phyloP scores from a whole-genome alignment of 2,329 filamentous ascomycete genomes.

The Rosellinia necatrix region DNA sequence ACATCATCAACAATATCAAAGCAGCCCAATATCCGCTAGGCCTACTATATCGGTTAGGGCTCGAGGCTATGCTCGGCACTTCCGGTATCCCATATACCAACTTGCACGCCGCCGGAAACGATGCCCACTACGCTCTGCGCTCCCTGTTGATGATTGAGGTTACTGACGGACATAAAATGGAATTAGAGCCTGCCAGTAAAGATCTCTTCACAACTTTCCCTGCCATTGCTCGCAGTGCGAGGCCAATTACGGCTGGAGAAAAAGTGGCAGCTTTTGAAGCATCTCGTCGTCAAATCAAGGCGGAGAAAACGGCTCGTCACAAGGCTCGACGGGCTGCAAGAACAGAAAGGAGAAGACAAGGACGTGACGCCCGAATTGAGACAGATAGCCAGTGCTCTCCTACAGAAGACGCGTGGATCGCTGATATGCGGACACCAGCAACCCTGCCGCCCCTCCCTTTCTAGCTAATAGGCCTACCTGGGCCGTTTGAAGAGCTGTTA shows the following conservation, averaged over 20 bases:
- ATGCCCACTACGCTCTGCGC: constrained; percentile 19
- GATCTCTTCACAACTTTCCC: constrained; percentile 13
- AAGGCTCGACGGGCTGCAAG: constrained; percentile 16
- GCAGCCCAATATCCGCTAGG: constrained; percentile 16
- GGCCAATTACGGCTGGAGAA: constrained; percentile 12
- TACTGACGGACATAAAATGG: constrained; percentile 8
- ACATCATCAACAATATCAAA: constrained; percentile 14
- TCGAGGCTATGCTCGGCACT: constrained; percentile 22
- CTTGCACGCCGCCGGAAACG: constrained; percentile 18
- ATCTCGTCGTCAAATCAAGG: constrained; percentile 7
- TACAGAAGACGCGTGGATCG: not conserved
- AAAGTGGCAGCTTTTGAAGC: constrained; percentile 11
- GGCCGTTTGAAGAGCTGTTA: no score
- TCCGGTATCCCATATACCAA: constrained; percentile 20
- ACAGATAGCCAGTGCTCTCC: constrained; percentile 9
- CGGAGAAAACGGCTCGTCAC: constrained; percentile 12
- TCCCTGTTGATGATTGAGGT: constrained; percentile 19
- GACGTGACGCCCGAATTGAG: constrained; percentile 7
- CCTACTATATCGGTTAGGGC: constrained; percentile 12
- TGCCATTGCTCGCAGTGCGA: constrained; percentile 13
- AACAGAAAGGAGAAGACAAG: constrained; percentile 15
- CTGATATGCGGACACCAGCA: no score
- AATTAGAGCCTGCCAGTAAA: not conserved
- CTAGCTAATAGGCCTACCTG: no score
- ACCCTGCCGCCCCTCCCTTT: no score